Evolutionary conservation across 108 stramenopile genomes (phyloP).

Genomic region (Cyclotella sp.): DNA sequence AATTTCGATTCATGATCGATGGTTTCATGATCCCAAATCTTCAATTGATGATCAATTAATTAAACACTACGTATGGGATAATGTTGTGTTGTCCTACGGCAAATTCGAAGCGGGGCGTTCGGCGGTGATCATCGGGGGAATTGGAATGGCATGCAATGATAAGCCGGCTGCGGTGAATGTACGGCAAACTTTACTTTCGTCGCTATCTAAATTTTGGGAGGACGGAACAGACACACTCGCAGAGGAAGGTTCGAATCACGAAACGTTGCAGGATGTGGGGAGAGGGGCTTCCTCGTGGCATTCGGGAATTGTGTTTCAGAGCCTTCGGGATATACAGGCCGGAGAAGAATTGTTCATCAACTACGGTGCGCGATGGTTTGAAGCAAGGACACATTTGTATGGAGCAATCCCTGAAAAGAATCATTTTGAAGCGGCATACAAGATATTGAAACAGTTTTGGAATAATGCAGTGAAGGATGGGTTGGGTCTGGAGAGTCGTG

Average conservation of each 20-base stretch:
- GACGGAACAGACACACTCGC: constrained; percentile 29
- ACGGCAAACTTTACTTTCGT: not conserved
- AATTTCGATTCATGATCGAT: constrained; percentile 21
- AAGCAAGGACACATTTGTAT: constrained; percentile 28
- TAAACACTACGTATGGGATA: constrained; percentile 30
- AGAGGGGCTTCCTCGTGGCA: constrained; percentile 64
- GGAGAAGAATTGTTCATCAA: constrained; percentile 74
- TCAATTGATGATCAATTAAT: constrained; percentile 2
- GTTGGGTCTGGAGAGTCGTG: not conserved
- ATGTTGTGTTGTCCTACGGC: not conserved
- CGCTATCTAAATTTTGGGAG: constrained; percentile 1
- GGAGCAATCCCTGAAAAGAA: constrained; percentile 47
- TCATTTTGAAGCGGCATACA: constrained; percentile 47
- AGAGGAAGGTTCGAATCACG: not conserved
- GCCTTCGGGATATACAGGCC: constrained; percentile 45
- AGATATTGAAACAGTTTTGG: not conserved
- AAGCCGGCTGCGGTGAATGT: constrained; percentile 59
- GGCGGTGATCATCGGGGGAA: constrained; percentile 41
- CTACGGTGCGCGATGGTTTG: constrained; percentile 77
- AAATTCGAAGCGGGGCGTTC: constrained; percentile 32
- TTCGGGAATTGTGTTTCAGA: constrained; percentile 27
- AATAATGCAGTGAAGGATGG: not conserved
- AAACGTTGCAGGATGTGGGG: constrained; percentile 50
- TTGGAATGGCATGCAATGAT: constrained; percentile 64
- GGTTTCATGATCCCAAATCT: constrained; percentile 8